Evolutionary conservation across 805 yeast species (phyloP).

Genomic region (Starmerella floricola): DNA sequence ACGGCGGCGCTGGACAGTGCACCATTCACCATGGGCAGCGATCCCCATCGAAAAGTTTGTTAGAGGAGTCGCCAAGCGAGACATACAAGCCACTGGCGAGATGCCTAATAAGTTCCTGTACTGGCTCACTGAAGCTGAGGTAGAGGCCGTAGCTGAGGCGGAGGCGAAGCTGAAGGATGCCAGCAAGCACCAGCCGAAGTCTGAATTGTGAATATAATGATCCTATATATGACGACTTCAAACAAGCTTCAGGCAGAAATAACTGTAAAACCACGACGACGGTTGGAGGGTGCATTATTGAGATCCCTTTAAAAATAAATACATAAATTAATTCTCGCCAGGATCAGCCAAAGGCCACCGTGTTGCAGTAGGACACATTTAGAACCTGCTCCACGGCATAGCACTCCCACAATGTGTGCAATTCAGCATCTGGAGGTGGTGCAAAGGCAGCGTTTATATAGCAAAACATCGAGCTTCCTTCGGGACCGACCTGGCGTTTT

Average conservation of each 20-base stretch:
- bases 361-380: conserved; percentile 27
- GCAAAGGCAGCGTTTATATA: conserved; percentile 33
- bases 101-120: conserved; percentile 18
- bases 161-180: conserved; percentile 4
- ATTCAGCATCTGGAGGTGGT: conserved; percentile 31
- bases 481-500: conserved; percentile 29
- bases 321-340: not conserved
- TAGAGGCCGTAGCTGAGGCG: conserved; percentile 11
- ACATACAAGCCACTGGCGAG: conserved; percentile 1
- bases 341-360: conserved; percentile 29
- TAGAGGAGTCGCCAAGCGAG: conserved; percentile 7
- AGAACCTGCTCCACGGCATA: conserved; percentile 26
- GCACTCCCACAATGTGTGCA: conserved; percentile 25
- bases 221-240: no score
- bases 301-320: not conserved
- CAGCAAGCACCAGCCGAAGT: conserved; percentile 16
- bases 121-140: conserved; percentile 20
- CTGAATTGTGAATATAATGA: not conserved
- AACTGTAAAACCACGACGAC: no score
- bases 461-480: conserved; percentile 30
- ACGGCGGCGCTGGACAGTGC: conserved; percentile 6
- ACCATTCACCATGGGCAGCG: conserved; percentile 11
- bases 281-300: no score
- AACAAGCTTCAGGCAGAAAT: no score
- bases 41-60: conserved; percentile 9